Conservation (phyloP, 169 alveolate genomes). For the Besnoitia besnoiti region DNA sequence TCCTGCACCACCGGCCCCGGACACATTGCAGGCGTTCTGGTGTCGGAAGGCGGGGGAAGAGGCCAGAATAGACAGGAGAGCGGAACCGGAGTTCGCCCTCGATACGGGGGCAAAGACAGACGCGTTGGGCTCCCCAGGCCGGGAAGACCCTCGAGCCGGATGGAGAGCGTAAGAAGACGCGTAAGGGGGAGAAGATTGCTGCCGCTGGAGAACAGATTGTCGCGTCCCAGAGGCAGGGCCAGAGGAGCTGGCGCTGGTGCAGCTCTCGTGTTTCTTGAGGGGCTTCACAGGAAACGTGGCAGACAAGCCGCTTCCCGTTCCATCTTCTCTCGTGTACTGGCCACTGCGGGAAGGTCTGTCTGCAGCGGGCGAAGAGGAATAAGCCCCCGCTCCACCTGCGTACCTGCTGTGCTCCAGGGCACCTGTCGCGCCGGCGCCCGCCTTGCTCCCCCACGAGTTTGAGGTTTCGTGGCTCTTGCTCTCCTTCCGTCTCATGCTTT, state of each 20-base stretch:
- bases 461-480: not conserved
- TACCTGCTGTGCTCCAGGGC: too few species aligned
- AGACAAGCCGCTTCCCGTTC: not conserved
- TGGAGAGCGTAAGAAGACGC: not conserved
- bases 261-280: not conserved
- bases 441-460: not conserved
- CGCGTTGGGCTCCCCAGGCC: not conserved
- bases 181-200: not conserved
- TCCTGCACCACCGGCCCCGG: not conserved
- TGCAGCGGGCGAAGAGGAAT: not conserved
- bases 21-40: not conserved
- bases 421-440: not conserved
- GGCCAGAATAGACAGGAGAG: not conserved
- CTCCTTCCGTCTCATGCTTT: not conserved
- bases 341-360: not conserved
- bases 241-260: not conserved
- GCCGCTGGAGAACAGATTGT: not conserved
- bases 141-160: not conserved
- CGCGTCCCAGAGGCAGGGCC: not conserved
- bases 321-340: not conserved
- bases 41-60: not conserved
- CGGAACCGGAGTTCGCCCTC: not conserved
- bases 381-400: not conserved
- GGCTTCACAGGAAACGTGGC: not conserved
- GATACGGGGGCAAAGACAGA: not conserved